Percentiles rank a stretch among this genome's conserved stretches.
These are phyloP conservation scores for Hura crepitans DNA, from an alignment of 441 rosid species.

Conservation along the genomic window DNA sequence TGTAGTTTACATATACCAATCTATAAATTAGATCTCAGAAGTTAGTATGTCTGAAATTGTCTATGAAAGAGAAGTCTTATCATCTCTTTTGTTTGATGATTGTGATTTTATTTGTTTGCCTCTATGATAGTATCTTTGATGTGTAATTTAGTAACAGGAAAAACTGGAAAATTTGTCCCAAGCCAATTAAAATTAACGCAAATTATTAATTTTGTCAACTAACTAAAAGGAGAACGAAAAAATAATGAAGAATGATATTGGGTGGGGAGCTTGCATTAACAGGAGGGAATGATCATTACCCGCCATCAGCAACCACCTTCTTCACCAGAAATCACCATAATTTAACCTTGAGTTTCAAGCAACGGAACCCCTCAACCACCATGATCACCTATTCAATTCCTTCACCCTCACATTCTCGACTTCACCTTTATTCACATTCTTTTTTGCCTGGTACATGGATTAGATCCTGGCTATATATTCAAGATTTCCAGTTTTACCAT, in stretches of 20 bases:
- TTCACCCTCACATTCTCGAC: conserved; percentile 22
- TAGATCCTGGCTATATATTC: not conserved
- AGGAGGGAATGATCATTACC: conserved; percentile 45
- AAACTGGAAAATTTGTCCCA: no score
- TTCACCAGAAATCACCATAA: conserved; percentile 35
- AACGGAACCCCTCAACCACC: conserved; percentile 44
- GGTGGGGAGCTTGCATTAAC: conserved; percentile 21
- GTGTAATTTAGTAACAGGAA: no score
- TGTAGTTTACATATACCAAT: no score
- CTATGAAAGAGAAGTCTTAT: no score
- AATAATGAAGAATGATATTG: not conserved
- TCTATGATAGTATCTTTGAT: no score
- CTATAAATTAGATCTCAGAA: no score
- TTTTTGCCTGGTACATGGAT: conserved; percentile 14
- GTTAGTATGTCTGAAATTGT: no score
- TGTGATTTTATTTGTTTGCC: no score
- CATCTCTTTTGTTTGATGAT: no score
- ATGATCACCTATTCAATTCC: conserved; percentile 12
- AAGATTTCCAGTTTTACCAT: no score
- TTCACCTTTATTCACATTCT: conserved; percentile 21
- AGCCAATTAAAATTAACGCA: no score
- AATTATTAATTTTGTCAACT: no score
- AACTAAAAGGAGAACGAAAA: not conserved
- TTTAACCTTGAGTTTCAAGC: conserved; percentile 46
- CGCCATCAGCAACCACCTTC: conserved; percentile 42